phyloP scores from a whole-genome alignment of 164 flowering plant genomes.

The Kalanchoe fedtschenkoi region DNA sequence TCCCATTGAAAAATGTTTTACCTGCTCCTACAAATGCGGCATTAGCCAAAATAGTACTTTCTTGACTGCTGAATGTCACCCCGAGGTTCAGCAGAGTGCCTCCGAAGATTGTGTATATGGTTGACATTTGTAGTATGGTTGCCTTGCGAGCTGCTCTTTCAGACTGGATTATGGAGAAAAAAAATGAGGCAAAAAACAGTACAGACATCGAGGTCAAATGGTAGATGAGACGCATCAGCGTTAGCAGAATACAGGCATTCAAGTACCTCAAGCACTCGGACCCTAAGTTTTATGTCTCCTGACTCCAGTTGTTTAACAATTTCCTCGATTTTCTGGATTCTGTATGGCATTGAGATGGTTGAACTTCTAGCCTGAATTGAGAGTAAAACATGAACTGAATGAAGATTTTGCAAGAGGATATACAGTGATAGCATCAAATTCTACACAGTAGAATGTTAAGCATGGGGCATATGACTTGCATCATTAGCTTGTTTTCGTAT shows the following conservation, averaged over 20 bases:
- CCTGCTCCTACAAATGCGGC: conserved; percentile 79
- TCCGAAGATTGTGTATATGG: conserved; percentile 73
- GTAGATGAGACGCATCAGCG: no score
- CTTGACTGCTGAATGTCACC: conserved; percentile 55
- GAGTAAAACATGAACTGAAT: neutral
- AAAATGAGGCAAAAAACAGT: neutral
- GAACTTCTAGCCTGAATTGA: conserved; percentile 61
- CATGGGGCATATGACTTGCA: conserved; percentile 26
- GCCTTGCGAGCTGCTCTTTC: conserved; percentile 92
- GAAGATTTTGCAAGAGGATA: neutral
- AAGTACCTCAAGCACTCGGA: conserved; percentile 85
- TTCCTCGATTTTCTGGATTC: conserved; percentile 83
- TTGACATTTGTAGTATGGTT: conserved; percentile 75
- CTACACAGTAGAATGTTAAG: neutral
- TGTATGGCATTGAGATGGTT: conserved; percentile 83
- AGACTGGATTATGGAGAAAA: conserved; percentile 32
- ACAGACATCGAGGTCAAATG: no score
- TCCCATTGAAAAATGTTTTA: conserved; percentile 9
- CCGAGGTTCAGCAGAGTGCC: conserved; percentile 76
- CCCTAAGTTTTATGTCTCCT: conserved; percentile 91
- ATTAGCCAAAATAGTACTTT: conserved; percentile 50
- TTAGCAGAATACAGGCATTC: neutral
- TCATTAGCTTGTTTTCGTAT: conserved; percentile 79
- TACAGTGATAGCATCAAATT: neutral
- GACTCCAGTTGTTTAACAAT: conserved; percentile 79